A percentile compares a stretch with the other conserved stretches of the same genome.
Evolutionary conservation across 176 grass and related monocot species (phyloP).

Genomic region (Triticum dicoccoides): DNA sequence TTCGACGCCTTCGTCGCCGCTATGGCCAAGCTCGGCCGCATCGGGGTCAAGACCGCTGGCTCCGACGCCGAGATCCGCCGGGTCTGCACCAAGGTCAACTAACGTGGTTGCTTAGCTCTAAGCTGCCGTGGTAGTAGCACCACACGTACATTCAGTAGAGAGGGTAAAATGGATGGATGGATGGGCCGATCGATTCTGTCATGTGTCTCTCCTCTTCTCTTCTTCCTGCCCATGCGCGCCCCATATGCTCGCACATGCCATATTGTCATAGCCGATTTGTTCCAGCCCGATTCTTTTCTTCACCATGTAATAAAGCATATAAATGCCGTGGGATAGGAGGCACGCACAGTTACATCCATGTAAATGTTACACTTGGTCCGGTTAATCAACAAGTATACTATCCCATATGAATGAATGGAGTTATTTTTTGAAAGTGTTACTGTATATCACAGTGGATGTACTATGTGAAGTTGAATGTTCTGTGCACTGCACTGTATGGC

Average conservation of each 20-base stretch:
- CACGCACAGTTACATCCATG: constrained; percentile 24
- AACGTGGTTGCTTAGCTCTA: not conserved
- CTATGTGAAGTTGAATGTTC: not conserved
- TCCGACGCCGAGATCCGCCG: constrained; percentile 59
- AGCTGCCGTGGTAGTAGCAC: not conserved
- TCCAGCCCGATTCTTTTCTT: constrained; percentile 44
- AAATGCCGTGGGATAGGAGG: constrained; percentile 31
- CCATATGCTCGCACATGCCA: not conserved
- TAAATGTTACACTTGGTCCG: constrained; percentile 34
- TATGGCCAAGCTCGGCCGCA: constrained; percentile 71
- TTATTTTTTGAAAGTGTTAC: not conserved
- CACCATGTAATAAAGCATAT: constrained; percentile 20
- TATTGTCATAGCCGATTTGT: constrained; percentile 14
- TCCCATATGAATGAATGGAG: not conserved
- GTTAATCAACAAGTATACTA: constrained; percentile 3
- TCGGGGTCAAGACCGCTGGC: constrained; percentile 63
- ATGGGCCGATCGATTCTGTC: not conserved
- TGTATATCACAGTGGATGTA: too few relatives aligned
- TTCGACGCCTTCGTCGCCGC: constrained; percentile 65
- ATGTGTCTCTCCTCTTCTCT: not conserved
- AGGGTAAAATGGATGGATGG: not conserved
- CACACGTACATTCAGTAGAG: constrained; percentile 8
- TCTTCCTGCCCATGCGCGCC: not conserved
- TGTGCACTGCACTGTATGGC: not conserved
- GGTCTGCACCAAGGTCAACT: constrained; percentile 79